Conservation (phyloP, 768 basidiomycete species). For the Boletus speciosus region DNA sequence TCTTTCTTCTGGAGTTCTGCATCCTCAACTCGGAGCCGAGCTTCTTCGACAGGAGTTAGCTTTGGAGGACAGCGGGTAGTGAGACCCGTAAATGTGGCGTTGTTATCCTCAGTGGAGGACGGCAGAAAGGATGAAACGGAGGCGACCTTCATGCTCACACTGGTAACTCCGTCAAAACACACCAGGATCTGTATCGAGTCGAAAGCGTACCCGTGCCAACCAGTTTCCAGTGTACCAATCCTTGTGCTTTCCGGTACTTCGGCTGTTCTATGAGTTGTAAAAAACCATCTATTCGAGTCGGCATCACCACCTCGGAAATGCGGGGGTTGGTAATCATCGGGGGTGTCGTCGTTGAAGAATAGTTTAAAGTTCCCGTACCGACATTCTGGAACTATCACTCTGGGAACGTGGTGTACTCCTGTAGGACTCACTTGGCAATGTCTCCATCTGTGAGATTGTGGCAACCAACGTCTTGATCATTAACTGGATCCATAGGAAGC, state of each 20-base stretch:
- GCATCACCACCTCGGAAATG: constrained; percentile 70
- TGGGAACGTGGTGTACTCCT: background rate
- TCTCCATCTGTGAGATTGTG: constrained; percentile 77
- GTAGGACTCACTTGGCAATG: constrained; percentile 60
- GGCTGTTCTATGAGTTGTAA: constrained; percentile 69
- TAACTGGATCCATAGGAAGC: constrained; percentile 39
- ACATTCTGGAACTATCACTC: constrained; percentile 44
- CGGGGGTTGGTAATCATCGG: constrained; percentile 81
- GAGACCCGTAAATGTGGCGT: constrained; percentile 53
- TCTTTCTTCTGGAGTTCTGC: constrained; percentile 59
- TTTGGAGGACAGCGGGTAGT: constrained; percentile 32
- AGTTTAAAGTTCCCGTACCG: constrained; percentile 88
- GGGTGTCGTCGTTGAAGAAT: constrained; percentile 78
- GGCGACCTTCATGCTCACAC: constrained; percentile 67
- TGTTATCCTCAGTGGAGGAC: constrained; percentile 54
- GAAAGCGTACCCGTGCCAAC: constrained; percentile 60
- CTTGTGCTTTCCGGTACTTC: constrained; percentile 74
- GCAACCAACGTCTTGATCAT: constrained; percentile 76
- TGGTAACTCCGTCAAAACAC: constrained; percentile 24
- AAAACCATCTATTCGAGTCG: constrained; percentile 73
- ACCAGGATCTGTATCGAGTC: background rate
- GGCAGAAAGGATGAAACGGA: constrained; percentile 76
- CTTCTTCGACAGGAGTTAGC: constrained; percentile 59
- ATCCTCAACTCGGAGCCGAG: constrained; percentile 48
- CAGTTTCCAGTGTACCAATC: constrained; percentile 65